Evolutionary conservation across 352 stramenopile species (phyloP), one percentile per base, ranked within the genome.

Genomic region (Globisporangium cederbergense): DNA sequence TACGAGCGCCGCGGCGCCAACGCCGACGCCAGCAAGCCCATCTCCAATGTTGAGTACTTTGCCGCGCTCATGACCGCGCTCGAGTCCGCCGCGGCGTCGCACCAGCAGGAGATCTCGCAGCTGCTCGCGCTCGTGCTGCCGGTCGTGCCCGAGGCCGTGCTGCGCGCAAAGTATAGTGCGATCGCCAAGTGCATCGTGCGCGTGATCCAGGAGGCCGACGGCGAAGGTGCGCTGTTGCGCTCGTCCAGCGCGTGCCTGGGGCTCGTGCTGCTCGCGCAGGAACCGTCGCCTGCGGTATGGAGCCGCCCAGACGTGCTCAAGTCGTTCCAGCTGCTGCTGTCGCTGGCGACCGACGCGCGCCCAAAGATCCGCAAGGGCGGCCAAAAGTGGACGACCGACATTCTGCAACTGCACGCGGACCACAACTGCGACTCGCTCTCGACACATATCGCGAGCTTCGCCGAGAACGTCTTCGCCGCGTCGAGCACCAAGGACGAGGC

Each of bases 11-110:
- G 87, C 63, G 49, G 60, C 11, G 36, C 52, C 20, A 69, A 25
- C 42, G 59, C 32, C 20, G 70, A 71, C 36, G 43, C 46, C 11
- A 49, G 53, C 70, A 55, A 57, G 47, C 67, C 81, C 14, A 84
- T 90, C 57, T 89, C 85, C n/a, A 78, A 76, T 65, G 92, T 84
- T 36, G 87, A 95, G 76, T 95, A 95, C 66, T 95, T 95, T 61
- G 87, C 87, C 13, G 84, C 87, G 61, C 76, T 95, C 59, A 94
- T 95, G 87, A 95, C 87, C 18, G 87, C 83, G 55, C 75, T 95
- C 58, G 87, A 95, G 68, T 82, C 84, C 1, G 82, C 80, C 5
- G 76, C 77, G 28, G 74, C 78, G 53, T 86, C 85, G 50, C 87
- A 95, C 63, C 79, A 88, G 56, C 79, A 91, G 60, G 83, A 95